These are phyloP conservation scores for Venustampulla echinocandica DNA, from an alignment of 495 filamentous ascomycete genomes.

Conservation along the genomic window DNA sequence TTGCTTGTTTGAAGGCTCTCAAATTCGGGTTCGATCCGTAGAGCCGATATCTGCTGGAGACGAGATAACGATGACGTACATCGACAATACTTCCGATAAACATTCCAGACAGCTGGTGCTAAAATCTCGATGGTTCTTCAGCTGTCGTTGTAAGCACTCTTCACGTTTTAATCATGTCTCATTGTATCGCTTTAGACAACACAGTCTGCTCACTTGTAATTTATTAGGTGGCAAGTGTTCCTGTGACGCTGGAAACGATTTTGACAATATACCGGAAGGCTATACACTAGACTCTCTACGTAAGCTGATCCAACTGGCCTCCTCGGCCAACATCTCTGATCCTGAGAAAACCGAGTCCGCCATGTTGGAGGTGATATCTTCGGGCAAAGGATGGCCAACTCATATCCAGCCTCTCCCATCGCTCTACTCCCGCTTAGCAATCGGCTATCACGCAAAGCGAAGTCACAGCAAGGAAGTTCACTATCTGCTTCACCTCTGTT, in stretches of 20 bases:
- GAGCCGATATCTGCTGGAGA: not conserved
- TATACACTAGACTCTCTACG: not conserved
- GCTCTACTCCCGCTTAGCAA: not conserved
- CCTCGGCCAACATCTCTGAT: not conserved
- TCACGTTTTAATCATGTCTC: not conserved
- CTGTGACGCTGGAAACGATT: not conserved
- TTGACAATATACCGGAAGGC: not conserved
- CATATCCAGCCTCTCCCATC: constrained; percentile 1
- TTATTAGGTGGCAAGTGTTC: not conserved
- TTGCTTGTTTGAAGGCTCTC: not conserved
- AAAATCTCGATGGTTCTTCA: not conserved
- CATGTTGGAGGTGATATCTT: not conserved
- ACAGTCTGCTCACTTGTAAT: not conserved
- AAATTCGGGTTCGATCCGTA: not conserved
- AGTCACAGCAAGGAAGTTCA: not conserved
- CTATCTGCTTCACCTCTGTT: constrained; percentile 3
- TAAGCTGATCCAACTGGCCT: not conserved
- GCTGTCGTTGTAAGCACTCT: constrained; percentile 3
- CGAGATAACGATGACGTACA: constrained; percentile 3
- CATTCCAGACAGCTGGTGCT: not conserved
- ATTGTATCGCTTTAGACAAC: not conserved
- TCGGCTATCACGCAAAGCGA: not conserved
- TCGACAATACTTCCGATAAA: not conserved
- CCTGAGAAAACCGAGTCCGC: not conserved
- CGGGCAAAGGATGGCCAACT: not conserved